Evolutionary conservation across 1,284 basidiomycete genomes (phyloP).

Genomic region (Moesziomyces globuligerus): DNA sequence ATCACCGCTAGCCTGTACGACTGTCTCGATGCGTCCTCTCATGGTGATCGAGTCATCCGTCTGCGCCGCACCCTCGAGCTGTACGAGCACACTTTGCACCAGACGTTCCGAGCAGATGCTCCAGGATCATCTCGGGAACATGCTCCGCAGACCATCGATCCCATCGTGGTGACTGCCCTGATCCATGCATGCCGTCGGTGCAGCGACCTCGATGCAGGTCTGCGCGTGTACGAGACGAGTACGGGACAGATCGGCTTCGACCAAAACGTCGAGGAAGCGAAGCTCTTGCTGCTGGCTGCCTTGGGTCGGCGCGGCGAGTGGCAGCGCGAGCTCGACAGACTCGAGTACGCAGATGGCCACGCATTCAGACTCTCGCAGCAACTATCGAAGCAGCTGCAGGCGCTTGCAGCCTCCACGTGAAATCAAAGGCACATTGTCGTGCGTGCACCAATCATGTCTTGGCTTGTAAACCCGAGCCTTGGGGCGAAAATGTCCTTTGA

Average conservation of each 20-base stretch:
- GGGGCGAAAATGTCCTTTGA: not conserved
- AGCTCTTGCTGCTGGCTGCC: constrained; percentile 18
- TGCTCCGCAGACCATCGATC: not conserved
- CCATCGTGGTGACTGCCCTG: constrained; percentile 10
- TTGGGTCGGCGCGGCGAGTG: constrained; percentile 16
- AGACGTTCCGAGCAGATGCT: constrained; percentile 5
- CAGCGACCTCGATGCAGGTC: constrained; percentile 14
- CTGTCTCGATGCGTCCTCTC: constrained; percentile 5
- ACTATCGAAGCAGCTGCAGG: constrained; percentile 15
- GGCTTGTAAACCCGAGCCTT: not conserved
- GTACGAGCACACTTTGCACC: constrained; percentile 9
- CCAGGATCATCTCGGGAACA: not conserved
- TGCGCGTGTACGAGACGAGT: constrained; percentile 16
- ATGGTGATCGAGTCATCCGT: not conserved
- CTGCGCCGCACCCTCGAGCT: constrained; percentile 5
- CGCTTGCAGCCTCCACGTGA: constrained; percentile 2
- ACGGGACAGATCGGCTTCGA: constrained; percentile 8
- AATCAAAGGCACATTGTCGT: not conserved
- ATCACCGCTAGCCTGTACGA: constrained; percentile 17
- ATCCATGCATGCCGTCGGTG: constrained; percentile 29
- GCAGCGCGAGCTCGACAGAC: constrained; percentile 9
- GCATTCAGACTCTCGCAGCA: constrained; percentile 6
- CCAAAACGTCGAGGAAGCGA: constrained; percentile 15
- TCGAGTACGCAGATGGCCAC: constrained; percentile 1
- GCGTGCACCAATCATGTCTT: no score